These are phyloP conservation scores for Hemileccinum impolitum DNA, from an alignment of 768 basidiomycete species.

Conservation along the genomic window DNA sequence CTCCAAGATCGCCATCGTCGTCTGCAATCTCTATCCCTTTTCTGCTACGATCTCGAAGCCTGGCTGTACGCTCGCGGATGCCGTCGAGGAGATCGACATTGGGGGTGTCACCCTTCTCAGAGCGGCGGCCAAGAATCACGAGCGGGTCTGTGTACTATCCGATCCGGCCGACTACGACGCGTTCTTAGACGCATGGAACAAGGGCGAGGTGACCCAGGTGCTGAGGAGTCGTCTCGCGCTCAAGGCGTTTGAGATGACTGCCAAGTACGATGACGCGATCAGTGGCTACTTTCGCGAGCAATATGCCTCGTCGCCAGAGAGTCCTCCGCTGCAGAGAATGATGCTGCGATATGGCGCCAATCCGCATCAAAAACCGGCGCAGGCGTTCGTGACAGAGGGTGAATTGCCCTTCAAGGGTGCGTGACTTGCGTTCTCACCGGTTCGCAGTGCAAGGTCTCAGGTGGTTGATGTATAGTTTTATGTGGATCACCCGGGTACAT, in stretches of 20 bases:
- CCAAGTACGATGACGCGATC: conserved; percentile 92
- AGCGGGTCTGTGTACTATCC: conserved; percentile 83
- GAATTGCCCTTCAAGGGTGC: conserved; percentile 91
- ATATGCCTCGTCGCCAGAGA: conserved; percentile 85
- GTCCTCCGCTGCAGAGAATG: conserved; percentile 75
- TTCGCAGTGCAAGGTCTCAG: background rate
- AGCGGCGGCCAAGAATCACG: conserved; percentile 98
- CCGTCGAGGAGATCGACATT: conserved; percentile 98
- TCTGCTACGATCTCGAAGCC: conserved; percentile 85
- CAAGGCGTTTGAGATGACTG: conserved; percentile 97
- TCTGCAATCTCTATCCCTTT: conserved; percentile 99
- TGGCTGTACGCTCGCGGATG: conserved; percentile 84
- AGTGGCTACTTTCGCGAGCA: conserved; percentile 95
- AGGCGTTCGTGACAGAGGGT: conserved; percentile 88
- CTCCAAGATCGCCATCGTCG: conserved; percentile 92
- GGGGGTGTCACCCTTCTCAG: conserved; percentile 97
- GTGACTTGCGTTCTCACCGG: background rate
- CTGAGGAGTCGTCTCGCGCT: conserved; percentile 80
- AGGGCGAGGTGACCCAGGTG: conserved; percentile 69
- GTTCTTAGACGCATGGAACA: conserved; percentile 75
- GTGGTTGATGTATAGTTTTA: conserved; percentile 50
- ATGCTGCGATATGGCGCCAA: conserved; percentile 94
- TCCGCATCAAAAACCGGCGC: conserved; percentile 98
- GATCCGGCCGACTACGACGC: conserved; percentile 84
- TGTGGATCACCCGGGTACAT: conserved; percentile 97